Conservation (phyloP, 164 flowering plant genomes). For the Cinnamomum micranthum region DNA sequence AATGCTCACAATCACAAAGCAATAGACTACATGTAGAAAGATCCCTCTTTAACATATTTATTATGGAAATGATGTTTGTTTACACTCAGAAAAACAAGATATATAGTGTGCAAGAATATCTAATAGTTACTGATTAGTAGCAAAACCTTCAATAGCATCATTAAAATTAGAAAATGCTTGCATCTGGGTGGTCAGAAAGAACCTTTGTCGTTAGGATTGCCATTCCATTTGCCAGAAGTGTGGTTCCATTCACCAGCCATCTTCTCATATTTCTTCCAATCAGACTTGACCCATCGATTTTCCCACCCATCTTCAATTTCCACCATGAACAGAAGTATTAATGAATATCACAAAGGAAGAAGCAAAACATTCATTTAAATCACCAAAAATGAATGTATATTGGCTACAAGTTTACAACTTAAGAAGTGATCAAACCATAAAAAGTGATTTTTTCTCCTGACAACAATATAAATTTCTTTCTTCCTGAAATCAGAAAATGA, state of each 20-base stretch:
- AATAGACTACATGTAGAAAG: background rate
- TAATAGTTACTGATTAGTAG: background rate
- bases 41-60: background rate
- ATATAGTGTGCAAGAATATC: background rate
- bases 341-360: slow-evolving; percentile 5
- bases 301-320: slow-evolving; percentile 79
- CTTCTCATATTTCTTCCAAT: slow-evolving; percentile 92
- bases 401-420: background rate
- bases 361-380: background rate
- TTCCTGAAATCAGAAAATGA: no score
- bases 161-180: background rate
- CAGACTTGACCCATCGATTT: slow-evolving; percentile 81
- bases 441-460: no score
- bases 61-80: no score
- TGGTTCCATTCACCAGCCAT: slow-evolving; percentile 89
- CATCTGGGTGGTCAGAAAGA: background rate
- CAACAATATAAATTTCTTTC: no score
- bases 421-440: background rate
- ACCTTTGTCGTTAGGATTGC: slow-evolving; percentile 90
- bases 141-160: background rate
- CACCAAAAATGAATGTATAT: background rate
- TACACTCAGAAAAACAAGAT: no score
- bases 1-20: no score
- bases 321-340: background rate
- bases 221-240: slow-evolving; percentile 92